These are phyloP conservation scores for Talaromyces amestolkiae DNA, from an alignment of 2,329 filamentous ascomycete species.

Conservation along the genomic window DNA sequence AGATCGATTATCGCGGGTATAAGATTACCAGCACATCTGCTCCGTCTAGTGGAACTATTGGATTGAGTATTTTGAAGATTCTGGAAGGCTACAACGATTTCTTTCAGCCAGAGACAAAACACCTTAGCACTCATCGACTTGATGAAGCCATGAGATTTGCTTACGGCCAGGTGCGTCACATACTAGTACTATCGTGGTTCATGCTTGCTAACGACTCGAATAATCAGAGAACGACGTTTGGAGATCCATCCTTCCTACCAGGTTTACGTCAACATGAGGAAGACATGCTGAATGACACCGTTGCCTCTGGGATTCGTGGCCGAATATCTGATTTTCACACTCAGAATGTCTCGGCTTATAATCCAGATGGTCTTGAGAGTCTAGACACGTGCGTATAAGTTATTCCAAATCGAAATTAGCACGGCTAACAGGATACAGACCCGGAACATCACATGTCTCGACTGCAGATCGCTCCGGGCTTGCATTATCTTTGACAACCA, in stretches of 20 bases:
- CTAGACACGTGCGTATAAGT: slow-evolving; percentile 55
- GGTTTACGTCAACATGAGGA: slow-evolving; percentile 63
- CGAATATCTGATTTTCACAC: slow-evolving; percentile 72
- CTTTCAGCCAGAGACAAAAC: slow-evolving; percentile 54
- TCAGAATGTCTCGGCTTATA: slow-evolving; percentile 70
- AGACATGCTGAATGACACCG: slow-evolving; percentile 62
- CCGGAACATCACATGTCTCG: slow-evolving; percentile 55
- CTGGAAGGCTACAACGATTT: slow-evolving; percentile 73
- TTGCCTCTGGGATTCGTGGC: slow-evolving; percentile 58
- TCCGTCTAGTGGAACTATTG: slow-evolving; percentile 75
- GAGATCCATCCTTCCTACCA: slow-evolving; percentile 73
- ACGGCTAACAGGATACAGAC: slow-evolving; percentile 28
- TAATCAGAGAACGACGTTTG: slow-evolving; percentile 66
- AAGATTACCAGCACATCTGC: slow-evolving; percentile 65
- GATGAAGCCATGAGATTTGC: slow-evolving; percentile 88
- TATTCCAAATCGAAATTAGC: background rate
- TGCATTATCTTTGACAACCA: slow-evolving; percentile 78
- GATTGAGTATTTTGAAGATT: slow-evolving; percentile 74
- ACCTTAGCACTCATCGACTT: slow-evolving; percentile 75
- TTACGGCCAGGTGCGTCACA: slow-evolving; percentile 59
- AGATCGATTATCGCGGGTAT: slow-evolving; percentile 67
- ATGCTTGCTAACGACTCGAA: background rate
- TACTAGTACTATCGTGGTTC: background rate
- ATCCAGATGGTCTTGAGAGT: slow-evolving; percentile 64
- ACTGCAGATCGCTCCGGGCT: slow-evolving; percentile 70